These are phyloP conservation scores for Herpomyces periplanetae DNA, from an alignment of 2,329 filamentous ascomycete genomes.

Conservation along the genomic window DNA sequence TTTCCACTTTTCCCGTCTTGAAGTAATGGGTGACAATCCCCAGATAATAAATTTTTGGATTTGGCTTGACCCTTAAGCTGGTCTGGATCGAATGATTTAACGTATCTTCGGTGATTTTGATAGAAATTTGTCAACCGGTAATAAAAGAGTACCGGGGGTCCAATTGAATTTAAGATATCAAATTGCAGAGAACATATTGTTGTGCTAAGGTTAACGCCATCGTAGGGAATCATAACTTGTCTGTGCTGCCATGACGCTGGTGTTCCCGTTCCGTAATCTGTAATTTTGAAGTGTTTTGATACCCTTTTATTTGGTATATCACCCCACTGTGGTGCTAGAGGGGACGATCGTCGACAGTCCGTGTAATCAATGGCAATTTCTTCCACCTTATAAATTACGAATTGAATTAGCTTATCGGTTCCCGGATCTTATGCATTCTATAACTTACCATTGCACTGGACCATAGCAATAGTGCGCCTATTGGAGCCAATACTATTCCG, in stretches of 20 bases:
- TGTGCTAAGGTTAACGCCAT: constrained; percentile 8
- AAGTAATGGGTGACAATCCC: constrained; percentile 30
- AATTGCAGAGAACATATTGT: constrained; percentile 32
- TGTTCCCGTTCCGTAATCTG: no score
- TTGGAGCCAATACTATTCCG: constrained; percentile 65
- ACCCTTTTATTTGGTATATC: no score
- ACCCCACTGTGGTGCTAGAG: no score
- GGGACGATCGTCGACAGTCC: no score
- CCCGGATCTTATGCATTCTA: constrained; percentile 4
- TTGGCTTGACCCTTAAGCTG: constrained; percentile 39
- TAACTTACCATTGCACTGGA: constrained; percentile 32
- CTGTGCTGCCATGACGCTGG: no score
- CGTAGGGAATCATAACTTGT: no score
- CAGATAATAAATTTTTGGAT: constrained; percentile 17
- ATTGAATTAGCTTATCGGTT: no score
- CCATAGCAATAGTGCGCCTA: constrained; percentile 51
- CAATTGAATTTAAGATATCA: constrained; percentile 33
- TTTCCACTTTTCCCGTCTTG: constrained; percentile 12
- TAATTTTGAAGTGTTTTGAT: no score
- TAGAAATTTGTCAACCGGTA: constrained; percentile 94
- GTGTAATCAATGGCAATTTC: no score
- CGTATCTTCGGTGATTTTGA: constrained; percentile 88
- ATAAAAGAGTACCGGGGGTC: constrained; percentile 55
- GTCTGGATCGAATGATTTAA: constrained; percentile 43
- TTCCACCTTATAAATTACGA: no score